These are phyloP conservation scores for Marasmius oreades DNA, from an alignment of 1,284 basidiomycete genomes.

Conservation along the genomic window DNA sequence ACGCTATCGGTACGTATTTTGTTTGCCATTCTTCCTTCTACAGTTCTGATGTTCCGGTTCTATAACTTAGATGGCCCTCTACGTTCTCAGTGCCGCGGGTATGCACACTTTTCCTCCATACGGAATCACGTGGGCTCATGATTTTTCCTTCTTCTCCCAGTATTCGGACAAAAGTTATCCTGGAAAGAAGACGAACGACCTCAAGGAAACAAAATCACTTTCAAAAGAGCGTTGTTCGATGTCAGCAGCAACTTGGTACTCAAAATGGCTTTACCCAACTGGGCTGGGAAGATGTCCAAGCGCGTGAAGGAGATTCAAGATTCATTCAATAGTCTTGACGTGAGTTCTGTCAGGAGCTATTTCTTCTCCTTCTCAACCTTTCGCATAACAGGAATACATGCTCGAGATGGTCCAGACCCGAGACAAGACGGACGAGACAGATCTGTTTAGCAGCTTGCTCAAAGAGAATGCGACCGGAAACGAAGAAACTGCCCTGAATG, in stretches of 20 bases:
- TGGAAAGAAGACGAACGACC: not conserved
- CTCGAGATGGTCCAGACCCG: not conserved
- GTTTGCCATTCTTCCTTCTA: not conserved
- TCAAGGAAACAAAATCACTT: not conserved
- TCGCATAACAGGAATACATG: slow-evolving; percentile 2
- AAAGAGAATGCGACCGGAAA: not conserved
- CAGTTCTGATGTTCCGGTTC: not conserved
- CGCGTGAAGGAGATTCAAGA: not conserved
- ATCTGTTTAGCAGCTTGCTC: not conserved
- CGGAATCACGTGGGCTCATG: not conserved
- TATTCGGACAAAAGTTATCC: not conserved
- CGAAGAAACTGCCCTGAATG: not conserved
- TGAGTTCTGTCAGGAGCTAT: not conserved
- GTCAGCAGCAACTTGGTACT: not conserved
- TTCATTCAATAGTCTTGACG: not conserved
- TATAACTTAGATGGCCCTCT: not conserved
- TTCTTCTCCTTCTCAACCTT: not conserved
- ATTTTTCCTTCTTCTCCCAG: not conserved
- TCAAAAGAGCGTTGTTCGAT: not conserved
- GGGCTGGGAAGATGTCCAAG: not conserved
- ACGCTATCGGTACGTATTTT: not conserved
- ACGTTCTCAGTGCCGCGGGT: not conserved
- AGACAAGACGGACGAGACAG: not conserved
- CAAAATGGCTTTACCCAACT: not conserved
- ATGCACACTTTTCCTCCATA: not conserved